phyloP scores from a whole-genome alignment of 306 rosid genomes.

The Amphicarpaea edgeworthii region DNA sequence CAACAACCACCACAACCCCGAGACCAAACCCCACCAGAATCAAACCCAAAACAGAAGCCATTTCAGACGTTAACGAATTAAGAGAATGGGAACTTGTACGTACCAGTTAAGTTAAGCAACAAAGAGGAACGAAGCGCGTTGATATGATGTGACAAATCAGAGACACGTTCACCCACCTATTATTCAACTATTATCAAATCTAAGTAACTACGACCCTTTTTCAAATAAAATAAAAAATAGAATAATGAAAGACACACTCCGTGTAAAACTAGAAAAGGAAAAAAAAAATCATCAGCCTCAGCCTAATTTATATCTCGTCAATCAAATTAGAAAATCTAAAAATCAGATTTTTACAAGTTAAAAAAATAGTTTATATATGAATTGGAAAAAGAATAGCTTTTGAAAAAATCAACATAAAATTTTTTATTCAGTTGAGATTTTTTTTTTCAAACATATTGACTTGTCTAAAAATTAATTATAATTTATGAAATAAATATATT shows the following conservation, averaged over 20 bases:
- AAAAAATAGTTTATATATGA: too few species aligned
- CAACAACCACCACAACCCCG: conserved; percentile 68
- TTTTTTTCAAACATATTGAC: too few species aligned
- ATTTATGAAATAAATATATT: too few species aligned
- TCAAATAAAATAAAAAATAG: neutral
- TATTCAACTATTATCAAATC: neutral
- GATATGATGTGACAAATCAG: neutral
- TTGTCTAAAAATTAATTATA: too few species aligned
- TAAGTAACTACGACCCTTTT: neutral
- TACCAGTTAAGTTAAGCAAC: neutral
- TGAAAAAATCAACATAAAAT: too few species aligned
- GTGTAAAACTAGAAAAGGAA: neutral
- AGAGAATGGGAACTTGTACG: neutral
- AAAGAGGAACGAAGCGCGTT: conserved; percentile 28
- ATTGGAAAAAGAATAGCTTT: too few species aligned
- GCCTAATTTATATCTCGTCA: too few species aligned
- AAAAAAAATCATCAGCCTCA: neutral
- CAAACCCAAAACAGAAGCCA: conserved; percentile 45
- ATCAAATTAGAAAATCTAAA: too few species aligned
- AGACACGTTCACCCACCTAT: neutral
- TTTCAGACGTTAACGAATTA: neutral
- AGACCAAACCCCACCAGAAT: conserved; percentile 66
- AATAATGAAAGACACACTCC: neutral
- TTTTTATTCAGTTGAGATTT: too few species aligned
- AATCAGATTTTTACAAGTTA: too few species aligned